phyloP scores from a whole-genome alignment of 2,329 filamentous ascomycete genomes.

The Cercospora sojina region DNA sequence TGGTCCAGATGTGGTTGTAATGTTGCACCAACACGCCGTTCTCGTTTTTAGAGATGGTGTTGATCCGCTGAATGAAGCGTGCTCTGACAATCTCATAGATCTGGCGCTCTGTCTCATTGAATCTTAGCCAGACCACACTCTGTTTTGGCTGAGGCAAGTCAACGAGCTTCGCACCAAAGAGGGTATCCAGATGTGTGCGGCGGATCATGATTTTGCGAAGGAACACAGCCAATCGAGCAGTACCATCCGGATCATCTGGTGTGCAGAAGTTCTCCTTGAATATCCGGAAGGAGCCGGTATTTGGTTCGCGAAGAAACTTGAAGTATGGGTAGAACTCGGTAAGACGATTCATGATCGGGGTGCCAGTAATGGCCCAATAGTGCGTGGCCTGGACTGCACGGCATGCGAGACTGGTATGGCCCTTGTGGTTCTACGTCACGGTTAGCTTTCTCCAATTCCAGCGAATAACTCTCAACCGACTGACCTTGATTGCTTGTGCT shows the following conservation, averaged over 20 bases:
- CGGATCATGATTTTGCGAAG: conserved; percentile 54
- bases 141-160: conserved; percentile 53
- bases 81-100: conserved; percentile 55
- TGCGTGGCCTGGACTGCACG: conserved; percentile 42
- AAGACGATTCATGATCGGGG: conserved; percentile 41
- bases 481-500: conserved; percentile 85
- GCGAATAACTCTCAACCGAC: conserved; percentile 22
- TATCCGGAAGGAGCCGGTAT: conserved; percentile 43
- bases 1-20: conserved; percentile 45
- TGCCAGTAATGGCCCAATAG: conserved; percentile 48
- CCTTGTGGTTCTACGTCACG: conserved; percentile 43
- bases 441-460: background rate
- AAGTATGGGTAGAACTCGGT: conserved; percentile 44
- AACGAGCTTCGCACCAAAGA: conserved; percentile 56
- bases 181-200: conserved; percentile 54
- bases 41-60: conserved; percentile 31
- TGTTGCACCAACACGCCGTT: conserved; percentile 35
- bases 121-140: conserved; percentile 46
- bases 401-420: conserved; percentile 48
- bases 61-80: conserved; percentile 47
- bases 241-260: conserved; percentile 33
- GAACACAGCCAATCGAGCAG: conserved; percentile 40
- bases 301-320: conserved; percentile 46
- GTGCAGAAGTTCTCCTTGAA: conserved; percentile 48
- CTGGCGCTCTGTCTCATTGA: conserved; percentile 53